Percentiles rank a stretch among this genome's conserved stretches.
Evolutionary conservation across 768 basidiomycete genomes (phyloP).

Genomic region (Trametes meyenii): DNA sequence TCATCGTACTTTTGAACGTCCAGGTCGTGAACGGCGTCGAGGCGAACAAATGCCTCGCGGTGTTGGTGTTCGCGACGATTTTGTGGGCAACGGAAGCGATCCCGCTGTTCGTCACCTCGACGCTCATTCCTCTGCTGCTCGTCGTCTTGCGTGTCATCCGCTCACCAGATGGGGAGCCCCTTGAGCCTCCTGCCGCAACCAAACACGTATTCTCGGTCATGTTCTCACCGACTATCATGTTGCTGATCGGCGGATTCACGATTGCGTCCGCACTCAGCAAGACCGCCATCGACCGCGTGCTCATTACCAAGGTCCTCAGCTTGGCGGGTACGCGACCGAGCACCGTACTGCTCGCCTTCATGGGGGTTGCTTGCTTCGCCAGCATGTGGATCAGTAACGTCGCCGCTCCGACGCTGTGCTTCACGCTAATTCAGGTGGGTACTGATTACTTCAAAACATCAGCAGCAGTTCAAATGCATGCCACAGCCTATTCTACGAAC

Average conservation of each 20-base stretch:
- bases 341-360: constrained; percentile 88
- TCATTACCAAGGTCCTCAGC: constrained; percentile 89
- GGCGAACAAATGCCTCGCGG: constrained; percentile 89
- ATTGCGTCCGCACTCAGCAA: constrained; percentile 96
- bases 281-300: constrained; percentile 88
- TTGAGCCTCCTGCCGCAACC: constrained; percentile 73
- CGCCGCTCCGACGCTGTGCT: constrained; percentile 96
- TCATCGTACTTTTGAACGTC: constrained; percentile 63
- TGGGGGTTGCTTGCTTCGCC: constrained; percentile 96
- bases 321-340: constrained; percentile 88
- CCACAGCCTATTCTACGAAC: constrained; percentile 89
- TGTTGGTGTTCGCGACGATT: constrained; percentile 87
- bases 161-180: constrained; percentile 50
- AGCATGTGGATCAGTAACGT: constrained; percentile 99
- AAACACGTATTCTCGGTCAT: constrained; percentile 93
- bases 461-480: constrained; percentile 19
- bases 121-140: constrained; percentile 83
- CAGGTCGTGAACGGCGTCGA: constrained; percentile 60
- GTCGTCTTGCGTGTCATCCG: constrained; percentile 84
- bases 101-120: constrained; percentile 96
- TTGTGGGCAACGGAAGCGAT: constrained; percentile 99
- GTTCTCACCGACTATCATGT: constrained; percentile 99
- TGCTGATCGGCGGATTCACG: constrained; percentile 96
- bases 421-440: constrained; percentile 88
- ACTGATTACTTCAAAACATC: background rate